Evolutionary conservation across 179 eudicot species (phyloP).

Genomic region (Heliamphora pulchella): DNA sequence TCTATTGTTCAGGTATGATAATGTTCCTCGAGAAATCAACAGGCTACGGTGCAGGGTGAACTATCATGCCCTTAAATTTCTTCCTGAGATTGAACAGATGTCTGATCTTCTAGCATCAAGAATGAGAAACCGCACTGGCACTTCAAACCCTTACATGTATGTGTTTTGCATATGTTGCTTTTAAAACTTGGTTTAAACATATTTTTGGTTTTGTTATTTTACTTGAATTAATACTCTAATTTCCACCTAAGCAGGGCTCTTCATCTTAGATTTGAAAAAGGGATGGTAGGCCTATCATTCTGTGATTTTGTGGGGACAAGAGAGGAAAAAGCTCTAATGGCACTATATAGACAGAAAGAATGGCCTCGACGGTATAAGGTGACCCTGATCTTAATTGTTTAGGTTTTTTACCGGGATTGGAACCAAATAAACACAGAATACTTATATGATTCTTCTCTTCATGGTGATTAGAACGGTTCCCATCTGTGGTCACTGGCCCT

Average conservation of each 20-base stretch:
- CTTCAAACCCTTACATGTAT: constrained; percentile 90
- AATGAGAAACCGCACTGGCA: constrained; percentile 93
- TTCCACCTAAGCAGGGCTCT: constrained; percentile 67
- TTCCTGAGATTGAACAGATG: constrained; percentile 94
- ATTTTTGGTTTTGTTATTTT: neutral
- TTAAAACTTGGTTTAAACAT: neutral
- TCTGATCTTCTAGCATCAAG: constrained; percentile 76
- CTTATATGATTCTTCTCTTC: neutral
- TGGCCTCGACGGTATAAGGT: constrained; percentile 99
- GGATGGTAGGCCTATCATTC: constrained; percentile 97
- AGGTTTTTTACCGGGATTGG: neutral
- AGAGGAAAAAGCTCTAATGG: constrained; percentile 85
- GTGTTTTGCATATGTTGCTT: constrained; percentile 15
- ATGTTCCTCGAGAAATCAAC: constrained; percentile 93
- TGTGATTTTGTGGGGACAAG: constrained; percentile 98
- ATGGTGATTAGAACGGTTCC: constrained; percentile 73
- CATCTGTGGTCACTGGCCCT: constrained; percentile 91
- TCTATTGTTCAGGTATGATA: constrained; percentile 64
- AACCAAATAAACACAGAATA: neutral
- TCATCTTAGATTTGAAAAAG: constrained; percentile 97
- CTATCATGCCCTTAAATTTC: constrained; percentile 95
- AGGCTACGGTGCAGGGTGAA: constrained; percentile 89
- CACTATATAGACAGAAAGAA: constrained; percentile 82
- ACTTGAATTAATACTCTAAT: neutral
- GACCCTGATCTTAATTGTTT: constrained; percentile 11